phyloP scores from a whole-genome alignment of 1,284 basidiomycete species.

The Cryptococcus depauperatus region DNA sequence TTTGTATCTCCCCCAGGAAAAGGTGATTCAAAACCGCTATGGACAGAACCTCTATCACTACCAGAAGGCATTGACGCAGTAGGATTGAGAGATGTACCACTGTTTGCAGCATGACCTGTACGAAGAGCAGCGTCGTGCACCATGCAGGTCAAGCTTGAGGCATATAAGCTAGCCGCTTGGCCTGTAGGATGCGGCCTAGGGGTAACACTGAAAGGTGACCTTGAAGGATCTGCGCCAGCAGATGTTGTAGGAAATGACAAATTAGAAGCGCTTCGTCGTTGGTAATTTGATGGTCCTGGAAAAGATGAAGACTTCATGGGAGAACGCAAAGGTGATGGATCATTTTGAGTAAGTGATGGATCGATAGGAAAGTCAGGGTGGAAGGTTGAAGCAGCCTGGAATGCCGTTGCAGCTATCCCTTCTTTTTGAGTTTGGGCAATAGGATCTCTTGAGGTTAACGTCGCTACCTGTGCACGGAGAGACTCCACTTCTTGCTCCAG shows the following conservation, averaged over 20 bases:
- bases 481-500: conserved; percentile 44
- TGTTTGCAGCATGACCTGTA: conserved; percentile 37
- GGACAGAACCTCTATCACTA: conserved; percentile 16
- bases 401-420: conserved; percentile 20
- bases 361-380: conserved; percentile 17
- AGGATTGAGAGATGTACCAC: conserved; percentile 15
- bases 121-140: conserved; percentile 43
- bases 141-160: conserved; percentile 39
- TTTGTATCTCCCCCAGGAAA: not conserved
- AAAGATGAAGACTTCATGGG: not conserved
- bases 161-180: conserved; percentile 19
- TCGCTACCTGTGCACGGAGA: conserved; percentile 40
- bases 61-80: conserved; percentile 11
- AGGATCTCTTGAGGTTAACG: conserved; percentile 18
- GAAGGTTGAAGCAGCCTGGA: conserved; percentile 21
- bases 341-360: conserved; percentile 13
- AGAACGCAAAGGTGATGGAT: conserved; percentile 14
- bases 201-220: not conserved
- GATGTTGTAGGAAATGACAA: conserved; percentile 20
- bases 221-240: conserved; percentile 11
- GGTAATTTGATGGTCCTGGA: not conserved
- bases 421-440: conserved; percentile 21
- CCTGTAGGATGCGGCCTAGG: conserved; percentile 10
- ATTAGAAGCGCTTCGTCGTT: conserved; percentile 1
- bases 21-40: conserved; percentile 13